Evolutionary conservation across 2,329 filamentous ascomycete genomes (phyloP), one percentile per base, ranked within the genome.

Genomic region (Fusarium nematophilum): DNA sequence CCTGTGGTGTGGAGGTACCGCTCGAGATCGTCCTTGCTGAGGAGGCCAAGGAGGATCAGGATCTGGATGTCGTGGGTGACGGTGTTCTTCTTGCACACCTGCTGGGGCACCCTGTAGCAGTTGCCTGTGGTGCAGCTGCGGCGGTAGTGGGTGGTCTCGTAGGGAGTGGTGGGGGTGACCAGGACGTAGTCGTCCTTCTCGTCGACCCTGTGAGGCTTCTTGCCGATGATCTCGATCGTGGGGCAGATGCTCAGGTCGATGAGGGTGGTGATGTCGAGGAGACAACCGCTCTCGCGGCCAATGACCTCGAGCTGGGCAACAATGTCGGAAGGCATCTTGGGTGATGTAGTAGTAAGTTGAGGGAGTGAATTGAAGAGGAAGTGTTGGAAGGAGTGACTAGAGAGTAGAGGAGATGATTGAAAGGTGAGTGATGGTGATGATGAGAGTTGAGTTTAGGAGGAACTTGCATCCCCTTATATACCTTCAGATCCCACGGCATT

Each of bases 261-360:
- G 15, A 68, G 34, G 30, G 63, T 51, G 10, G 63, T 47, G 37
- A 69, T 44, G 52, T 69, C 66, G 21, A 69, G 23, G 30, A 64
- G 37, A 37, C 65, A 68, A 26, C 65, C 66, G 26, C 44, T 54
- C 21, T 64, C 53, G 31, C 53, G 53, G 45, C 49, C 45, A 59
- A 65, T 53, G 21, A 67, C 64, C 53, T 67, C 45, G 18, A 67
- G 54, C 34, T 59, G 56, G 38, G 54, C 51, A 38, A 67, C 36
- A 30, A 64, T 57, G 48, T 62, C 57, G 31, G 59, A 46, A 44
- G 40, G 26, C 66, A 68, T 68, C 38, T 44, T 57, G 45, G 44
- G 39, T 29, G 23, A 45, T 33, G 44, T 39, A 11, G 45, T 36
- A 39, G 47, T 37, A 42, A 26, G 38, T 27, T 30, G 18, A 34